Evolutionary conservation across 352 stramenopile species (phyloP).

Genomic region (Globisporangium spiculum): DNA sequence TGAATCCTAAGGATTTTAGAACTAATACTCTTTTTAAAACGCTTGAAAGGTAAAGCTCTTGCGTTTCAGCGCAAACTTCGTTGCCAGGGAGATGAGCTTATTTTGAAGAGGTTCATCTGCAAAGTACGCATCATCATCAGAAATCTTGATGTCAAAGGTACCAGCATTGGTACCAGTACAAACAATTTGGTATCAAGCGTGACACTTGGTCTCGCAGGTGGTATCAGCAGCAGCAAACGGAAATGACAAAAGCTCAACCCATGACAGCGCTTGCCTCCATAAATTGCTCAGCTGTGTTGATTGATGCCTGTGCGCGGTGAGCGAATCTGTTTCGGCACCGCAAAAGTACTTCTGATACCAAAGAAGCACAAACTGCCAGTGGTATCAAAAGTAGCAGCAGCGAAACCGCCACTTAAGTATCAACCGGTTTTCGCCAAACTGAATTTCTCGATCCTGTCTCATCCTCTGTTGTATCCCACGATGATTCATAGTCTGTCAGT

Average conservation of each 20-base stretch:
- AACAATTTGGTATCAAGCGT: not conserved
- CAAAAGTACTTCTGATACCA: not conserved
- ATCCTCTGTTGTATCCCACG: not conserved
- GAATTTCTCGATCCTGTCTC: not conserved
- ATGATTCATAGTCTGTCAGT: not conserved
- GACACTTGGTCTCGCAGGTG: not conserved
- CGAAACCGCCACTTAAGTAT: not conserved
- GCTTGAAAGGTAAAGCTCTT: not conserved
- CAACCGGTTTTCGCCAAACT: not conserved
- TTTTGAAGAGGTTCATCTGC: not conserved
- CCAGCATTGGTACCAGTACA: not conserved
- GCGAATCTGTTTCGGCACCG: too few species aligned
- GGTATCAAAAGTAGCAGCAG: not conserved
- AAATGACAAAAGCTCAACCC: not conserved
- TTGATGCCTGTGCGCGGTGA: too few species aligned
- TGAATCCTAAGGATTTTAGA: too few species aligned
- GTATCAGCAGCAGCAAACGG: not conserved
- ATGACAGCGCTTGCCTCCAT: too few species aligned
- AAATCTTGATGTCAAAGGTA: not conserved
- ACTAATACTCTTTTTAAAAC: not conserved
- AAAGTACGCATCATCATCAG: not conserved
- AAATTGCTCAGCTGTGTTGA: too few species aligned
- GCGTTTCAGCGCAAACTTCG: not conserved
- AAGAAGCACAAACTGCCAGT: not conserved
- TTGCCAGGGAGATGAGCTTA: not conserved